Evolutionary conservation across 305 asterid genomes (phyloP).

Genomic region (Petunia hybrid): DNA sequence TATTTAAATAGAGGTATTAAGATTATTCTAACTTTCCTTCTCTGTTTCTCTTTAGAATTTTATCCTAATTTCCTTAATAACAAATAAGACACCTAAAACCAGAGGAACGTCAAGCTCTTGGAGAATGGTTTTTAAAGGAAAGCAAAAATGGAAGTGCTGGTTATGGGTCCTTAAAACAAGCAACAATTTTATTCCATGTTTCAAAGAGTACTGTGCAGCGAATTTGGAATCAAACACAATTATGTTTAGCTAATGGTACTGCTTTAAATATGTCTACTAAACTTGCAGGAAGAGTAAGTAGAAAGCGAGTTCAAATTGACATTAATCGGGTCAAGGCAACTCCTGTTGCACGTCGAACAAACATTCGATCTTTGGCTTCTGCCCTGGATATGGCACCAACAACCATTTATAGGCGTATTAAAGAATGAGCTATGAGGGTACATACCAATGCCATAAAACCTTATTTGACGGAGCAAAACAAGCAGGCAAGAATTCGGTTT

Average conservation of each 20-base stretch:
- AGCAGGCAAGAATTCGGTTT: not conserved
- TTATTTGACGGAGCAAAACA: not conserved
- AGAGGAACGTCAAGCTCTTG: no score
- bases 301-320: not conserved
- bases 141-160: no score
- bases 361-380: not conserved
- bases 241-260: not conserved
- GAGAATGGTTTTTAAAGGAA: no score
- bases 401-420: not conserved
- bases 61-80: no score
- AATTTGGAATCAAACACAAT: not conserved
- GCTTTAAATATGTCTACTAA: not conserved
- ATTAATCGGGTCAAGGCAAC: not conserved
- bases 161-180: no score
- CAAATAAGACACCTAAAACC: no score
- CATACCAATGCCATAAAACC: not conserved
- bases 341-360: not conserved
- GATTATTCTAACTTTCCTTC: no score
- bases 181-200: no score
- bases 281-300: not conserved
- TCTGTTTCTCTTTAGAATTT: no score
- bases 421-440: not conserved
- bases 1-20: no score
- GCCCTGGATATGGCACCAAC: not conserved
- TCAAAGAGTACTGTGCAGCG: not conserved